phyloP scores from a whole-genome alignment of 352 stramenopile genomes.

The Globisporangium sylvaticum region DNA sequence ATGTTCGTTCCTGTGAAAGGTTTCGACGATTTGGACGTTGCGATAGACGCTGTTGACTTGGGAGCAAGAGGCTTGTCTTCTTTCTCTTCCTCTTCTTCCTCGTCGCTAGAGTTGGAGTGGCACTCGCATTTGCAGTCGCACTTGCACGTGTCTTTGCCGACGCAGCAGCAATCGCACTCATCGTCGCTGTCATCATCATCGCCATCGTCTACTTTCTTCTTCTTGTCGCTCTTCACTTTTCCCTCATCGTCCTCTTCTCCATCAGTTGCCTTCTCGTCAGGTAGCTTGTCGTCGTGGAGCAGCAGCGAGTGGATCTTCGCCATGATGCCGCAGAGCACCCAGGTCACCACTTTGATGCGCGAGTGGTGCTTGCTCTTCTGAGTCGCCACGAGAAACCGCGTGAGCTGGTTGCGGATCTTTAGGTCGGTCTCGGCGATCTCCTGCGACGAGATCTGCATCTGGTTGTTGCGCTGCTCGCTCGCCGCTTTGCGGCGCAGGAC shows the following conservation, averaged over 20 bases:
- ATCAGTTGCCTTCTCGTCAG: slow-evolving; percentile 19
- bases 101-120: slow-evolving; percentile 61
- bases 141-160: slow-evolving; percentile 50
- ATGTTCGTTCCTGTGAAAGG: slow-evolving; percentile 9
- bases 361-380: slow-evolving; percentile 80
- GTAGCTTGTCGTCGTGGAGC: slow-evolving; percentile 65
- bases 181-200: slow-evolving; percentile 59
- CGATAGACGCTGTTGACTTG: slow-evolving; percentile 18
- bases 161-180: slow-evolving; percentile 74
- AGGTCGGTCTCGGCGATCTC: slow-evolving; percentile 69
- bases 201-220: slow-evolving; percentile 17
- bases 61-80: background rate
- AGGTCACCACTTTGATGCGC: slow-evolving; percentile 81
- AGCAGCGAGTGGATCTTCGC: slow-evolving; percentile 81
- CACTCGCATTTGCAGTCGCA: slow-evolving; percentile 66
- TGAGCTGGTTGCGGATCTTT: slow-evolving; percentile 78
- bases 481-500: slow-evolving; percentile 59
- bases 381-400: slow-evolving; percentile 61
- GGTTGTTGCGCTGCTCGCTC: slow-evolving; percentile 24
- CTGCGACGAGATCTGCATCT: slow-evolving; percentile 54
- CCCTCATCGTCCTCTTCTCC: slow-evolving; percentile 36
- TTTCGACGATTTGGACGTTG: slow-evolving; percentile 20
- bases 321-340: slow-evolving; percentile 82
- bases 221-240: slow-evolving; percentile 37
- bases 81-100: slow-evolving; percentile 18